phyloP scores from a whole-genome alignment of 352 stramenopile species.

The Phytophthora ramorum region DNA sequence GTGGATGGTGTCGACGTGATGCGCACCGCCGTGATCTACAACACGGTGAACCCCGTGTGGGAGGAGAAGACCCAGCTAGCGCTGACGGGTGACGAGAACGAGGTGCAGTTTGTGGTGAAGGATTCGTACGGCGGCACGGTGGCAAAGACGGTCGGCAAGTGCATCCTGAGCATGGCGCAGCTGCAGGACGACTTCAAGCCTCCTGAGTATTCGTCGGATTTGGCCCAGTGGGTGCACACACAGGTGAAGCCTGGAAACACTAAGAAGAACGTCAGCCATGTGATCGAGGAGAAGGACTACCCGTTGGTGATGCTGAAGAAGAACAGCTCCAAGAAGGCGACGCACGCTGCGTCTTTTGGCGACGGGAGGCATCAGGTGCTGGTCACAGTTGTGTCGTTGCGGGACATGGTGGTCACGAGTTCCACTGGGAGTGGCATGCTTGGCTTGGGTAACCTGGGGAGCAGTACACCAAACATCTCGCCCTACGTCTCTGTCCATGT shows the following conservation, averaged over 20 bases:
- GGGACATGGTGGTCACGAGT: constrained; percentile 67
- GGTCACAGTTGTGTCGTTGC: constrained; percentile 66
- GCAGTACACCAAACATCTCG: constrained; percentile 78
- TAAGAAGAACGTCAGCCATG: constrained; percentile 85
- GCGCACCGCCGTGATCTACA: constrained; percentile 83
- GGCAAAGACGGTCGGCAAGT: constrained; percentile 83
- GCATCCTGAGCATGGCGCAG: constrained; percentile 73
- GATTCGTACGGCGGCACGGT: constrained; percentile 84
- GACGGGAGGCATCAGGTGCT: constrained; percentile 75
- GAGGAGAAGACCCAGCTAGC: constrained; percentile 74
- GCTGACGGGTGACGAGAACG: constrained; percentile 57
- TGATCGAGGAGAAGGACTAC: constrained; percentile 82
- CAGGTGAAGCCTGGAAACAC: constrained; percentile 78
- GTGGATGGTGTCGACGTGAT: constrained; percentile 75
- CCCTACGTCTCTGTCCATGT: constrained; percentile 84
- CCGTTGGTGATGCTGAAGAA: constrained; percentile 71
- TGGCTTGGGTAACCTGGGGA: constrained; percentile 76
- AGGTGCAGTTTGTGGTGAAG: constrained; percentile 84
- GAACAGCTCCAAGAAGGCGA: constrained; percentile 44
- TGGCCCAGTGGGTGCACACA: constrained; percentile 84
- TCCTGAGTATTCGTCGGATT: constrained; percentile 71
- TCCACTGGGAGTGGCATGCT: constrained; percentile 74
- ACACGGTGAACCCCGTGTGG: constrained; percentile 86
- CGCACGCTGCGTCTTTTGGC: constrained; percentile 40
- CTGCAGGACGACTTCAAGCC: constrained; percentile 82